Conservation (phyloP, 2,329 filamentous ascomycete genomes). For the Fusarium sp. region DNA sequence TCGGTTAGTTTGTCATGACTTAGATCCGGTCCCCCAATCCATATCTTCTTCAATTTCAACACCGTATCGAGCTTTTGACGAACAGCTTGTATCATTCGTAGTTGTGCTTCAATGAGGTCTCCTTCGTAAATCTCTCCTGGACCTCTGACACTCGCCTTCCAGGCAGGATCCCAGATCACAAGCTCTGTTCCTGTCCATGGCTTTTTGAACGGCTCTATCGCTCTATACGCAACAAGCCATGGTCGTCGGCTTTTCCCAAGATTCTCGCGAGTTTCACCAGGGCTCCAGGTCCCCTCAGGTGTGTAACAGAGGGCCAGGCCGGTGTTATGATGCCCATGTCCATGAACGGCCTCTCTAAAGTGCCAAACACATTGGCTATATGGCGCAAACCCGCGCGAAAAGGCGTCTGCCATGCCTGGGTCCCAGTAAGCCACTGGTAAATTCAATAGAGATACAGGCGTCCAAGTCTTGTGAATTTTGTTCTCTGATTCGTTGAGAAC, state of each 20-base stretch:
- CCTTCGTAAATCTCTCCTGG: constrained; percentile 43
- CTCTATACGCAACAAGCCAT: constrained; percentile 65
- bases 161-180: constrained; percentile 66
- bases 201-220: constrained; percentile 54
- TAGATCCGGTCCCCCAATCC: constrained; percentile 58
- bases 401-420: constrained; percentile 44
- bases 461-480: constrained; percentile 7
- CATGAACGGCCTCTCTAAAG: constrained; percentile 29
- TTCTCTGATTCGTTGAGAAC: constrained; percentile 26
- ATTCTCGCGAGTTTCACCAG: constrained; percentile 31
- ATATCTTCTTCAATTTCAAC: constrained; percentile 58
- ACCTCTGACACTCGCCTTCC: constrained; percentile 45
- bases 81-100: constrained; percentile 57
- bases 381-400: constrained; percentile 30
- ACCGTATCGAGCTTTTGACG: constrained; percentile 39
- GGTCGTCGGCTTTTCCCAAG: constrained; percentile 56
- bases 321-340: constrained; percentile 37
- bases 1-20: constrained; percentile 41
- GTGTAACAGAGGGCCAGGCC: constrained; percentile 65
- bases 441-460: constrained; percentile 52
- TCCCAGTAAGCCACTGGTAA: constrained; percentile 59
- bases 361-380: constrained; percentile 46
- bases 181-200: constrained; percentile 59
- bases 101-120: constrained; percentile 62
- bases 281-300: constrained; percentile 55